A percentile compares a stretch with the other conserved stretches of the same genome.
These are phyloP conservation scores for Monosporascus sp. DNA, from an alignment of 2,329 filamentous ascomycete species.

Conservation along the genomic window DNA sequence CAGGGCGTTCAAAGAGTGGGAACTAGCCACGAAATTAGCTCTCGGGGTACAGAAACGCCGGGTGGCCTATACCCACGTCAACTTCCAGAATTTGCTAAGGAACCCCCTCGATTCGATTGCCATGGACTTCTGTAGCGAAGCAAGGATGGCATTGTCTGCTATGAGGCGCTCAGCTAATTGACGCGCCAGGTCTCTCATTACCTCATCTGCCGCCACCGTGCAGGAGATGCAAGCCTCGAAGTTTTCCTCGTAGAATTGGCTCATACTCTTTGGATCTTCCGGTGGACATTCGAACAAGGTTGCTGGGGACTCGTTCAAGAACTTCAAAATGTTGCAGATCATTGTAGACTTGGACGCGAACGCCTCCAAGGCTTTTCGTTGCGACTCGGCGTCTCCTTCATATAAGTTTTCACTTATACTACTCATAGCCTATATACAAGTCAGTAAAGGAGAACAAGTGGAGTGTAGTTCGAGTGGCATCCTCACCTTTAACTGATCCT, in stretches of 20 bases:
- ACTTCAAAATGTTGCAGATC: conserved; percentile 49
- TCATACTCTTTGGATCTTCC: conserved; percentile 26
- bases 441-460: conserved; percentile 4
- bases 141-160: conserved; percentile 29
- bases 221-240: conserved; percentile 49
- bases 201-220: conserved; percentile 45
- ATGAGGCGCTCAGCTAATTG: conserved; percentile 45
- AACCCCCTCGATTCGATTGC: conserved; percentile 32
- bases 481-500: conserved; percentile 49
- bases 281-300: conserved; percentile 40
- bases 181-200: conserved; percentile 42
- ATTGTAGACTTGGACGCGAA: conserved; percentile 34
- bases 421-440: conserved; percentile 29
- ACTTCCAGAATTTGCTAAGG: conserved; percentile 44
- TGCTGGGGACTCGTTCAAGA: conserved; percentile 49
- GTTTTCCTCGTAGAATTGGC: conserved; percentile 37
- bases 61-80: conserved; percentile 36
- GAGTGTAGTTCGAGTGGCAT: conserved; percentile 1
- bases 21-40: conserved; percentile 23
- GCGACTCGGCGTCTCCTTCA: conserved; percentile 31
- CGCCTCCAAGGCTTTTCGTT: conserved; percentile 34
- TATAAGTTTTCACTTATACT: conserved; percentile 32
- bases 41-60: not conserved
- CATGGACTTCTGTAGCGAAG: conserved; percentile 29
- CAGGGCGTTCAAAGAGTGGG: conserved; percentile 40